These are phyloP conservation scores for Lolium perenne DNA, from an alignment of 176 grass and related monocot genomes.

Conservation along the genomic window DNA sequence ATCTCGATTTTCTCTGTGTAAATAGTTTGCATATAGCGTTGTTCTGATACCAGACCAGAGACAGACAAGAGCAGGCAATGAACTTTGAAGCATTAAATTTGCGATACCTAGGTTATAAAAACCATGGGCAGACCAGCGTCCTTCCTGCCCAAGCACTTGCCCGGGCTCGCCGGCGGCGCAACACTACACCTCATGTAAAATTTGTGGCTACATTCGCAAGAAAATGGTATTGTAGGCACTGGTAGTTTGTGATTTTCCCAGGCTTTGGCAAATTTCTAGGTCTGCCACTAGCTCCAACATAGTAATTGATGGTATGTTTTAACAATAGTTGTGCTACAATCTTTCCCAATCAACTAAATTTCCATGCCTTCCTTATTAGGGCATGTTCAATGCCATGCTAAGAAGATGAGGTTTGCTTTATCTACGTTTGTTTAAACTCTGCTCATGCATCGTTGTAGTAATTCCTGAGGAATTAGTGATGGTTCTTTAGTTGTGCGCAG, in stretches of 20 bases:
- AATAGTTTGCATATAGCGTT: conserved; percentile 3
- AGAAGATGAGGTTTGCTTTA: conserved; percentile 12
- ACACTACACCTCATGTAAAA: background rate
- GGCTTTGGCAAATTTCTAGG: background rate
- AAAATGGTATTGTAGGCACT: background rate
- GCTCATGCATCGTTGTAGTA: background rate
- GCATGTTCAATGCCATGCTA: background rate
- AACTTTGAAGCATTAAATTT: conserved; percentile 13
- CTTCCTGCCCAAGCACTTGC: too few species aligned
- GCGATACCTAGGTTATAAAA: background rate
- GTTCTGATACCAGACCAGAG: background rate
- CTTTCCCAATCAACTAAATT: conserved; percentile 20
- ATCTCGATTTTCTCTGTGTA: background rate
- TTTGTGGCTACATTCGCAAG: background rate
- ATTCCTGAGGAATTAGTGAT: background rate
- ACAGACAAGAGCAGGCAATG: background rate
- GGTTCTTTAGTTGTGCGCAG: background rate
- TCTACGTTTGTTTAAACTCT: background rate
- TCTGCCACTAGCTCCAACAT: background rate
- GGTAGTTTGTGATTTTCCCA: background rate
- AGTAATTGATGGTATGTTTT: background rate
- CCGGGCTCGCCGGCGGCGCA: too few species aligned
- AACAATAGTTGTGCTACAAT: background rate
- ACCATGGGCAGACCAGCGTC: background rate
- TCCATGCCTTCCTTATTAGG: background rate